Conservation (phyloP, 1,139 yeast genomes). For the Protomyces pachydermus region DNA sequence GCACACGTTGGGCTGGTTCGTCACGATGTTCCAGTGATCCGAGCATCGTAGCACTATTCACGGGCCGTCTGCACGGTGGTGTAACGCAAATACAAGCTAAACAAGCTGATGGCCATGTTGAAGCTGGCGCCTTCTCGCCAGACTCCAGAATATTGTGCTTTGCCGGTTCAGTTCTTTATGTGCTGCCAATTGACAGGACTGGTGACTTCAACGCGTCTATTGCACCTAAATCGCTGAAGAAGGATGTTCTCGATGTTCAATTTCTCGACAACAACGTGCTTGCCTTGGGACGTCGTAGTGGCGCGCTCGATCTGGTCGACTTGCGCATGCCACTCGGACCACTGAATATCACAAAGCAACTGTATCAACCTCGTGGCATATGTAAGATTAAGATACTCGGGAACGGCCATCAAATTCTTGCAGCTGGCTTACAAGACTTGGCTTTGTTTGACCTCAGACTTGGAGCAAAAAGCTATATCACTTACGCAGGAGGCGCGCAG, state of each 20-base stretch:
- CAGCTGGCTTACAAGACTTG: constrained; percentile 17
- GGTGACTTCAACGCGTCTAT: no score
- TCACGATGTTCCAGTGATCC: no score
- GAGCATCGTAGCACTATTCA: no score
- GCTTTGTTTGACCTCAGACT: constrained; percentile 23
- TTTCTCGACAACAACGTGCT: constrained; percentile 17
- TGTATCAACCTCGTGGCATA: background rate
- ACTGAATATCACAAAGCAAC: background rate
- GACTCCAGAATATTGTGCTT: no score
- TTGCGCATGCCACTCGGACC: background rate
- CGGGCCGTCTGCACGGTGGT: no score
- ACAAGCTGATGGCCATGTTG: no score
- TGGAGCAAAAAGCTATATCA: background rate
- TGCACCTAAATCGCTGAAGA: background rate
- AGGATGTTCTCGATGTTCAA: constrained; percentile 26
- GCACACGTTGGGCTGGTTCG: no score
- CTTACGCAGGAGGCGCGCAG: background rate
- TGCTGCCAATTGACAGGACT: no score
- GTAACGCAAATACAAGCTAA: no score
- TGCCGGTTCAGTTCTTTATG: no score
- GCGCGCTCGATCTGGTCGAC: constrained; percentile 17
- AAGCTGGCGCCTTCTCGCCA: no score
- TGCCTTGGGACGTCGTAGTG: constrained; percentile 22
- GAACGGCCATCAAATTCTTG: constrained; percentile 6
- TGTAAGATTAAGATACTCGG: background rate